Base-by-base conservation (phyloP, 1,139 yeast species). In the Saccharomycopsis hybrid region DNA sequence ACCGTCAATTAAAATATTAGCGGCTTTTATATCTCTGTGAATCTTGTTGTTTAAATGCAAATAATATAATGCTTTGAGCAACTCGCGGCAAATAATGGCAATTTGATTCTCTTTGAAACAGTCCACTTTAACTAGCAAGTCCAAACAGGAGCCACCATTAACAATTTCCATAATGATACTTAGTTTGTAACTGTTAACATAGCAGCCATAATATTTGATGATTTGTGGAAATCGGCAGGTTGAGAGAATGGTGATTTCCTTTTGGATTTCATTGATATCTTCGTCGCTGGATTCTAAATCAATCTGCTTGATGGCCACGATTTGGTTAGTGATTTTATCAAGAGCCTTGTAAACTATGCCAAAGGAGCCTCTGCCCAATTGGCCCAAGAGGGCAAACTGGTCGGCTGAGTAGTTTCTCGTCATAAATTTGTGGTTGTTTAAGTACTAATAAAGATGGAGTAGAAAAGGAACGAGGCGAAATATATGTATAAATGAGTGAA, bases 151-250 rank as follows among this genome's bases (percentile, higher is more conserved):
- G 1, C 96, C 96, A 0, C 95, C 96, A 50, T 87, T 85, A 18
- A 87, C 74, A 62, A 70, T 84, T 64, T 88, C 96, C 95, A 83
- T 83, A 32, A 85, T 76, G 53, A 88, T 89, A 95, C 95, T 86
- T 9, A 88, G 71, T 63, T 85, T 85, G 62, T 78, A 82, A 39
- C 87, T 85, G 58, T 79, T 78, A 25, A 85, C 86, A 65, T 87
- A 86, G 57, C 94, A 85, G 3, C 96, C 96, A 57, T 80, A 73
- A 60, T 85, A 88, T 54, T 73, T 72, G 1, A 96, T 88, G 46
- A 88, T 82, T 60, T 84, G 85, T 1, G 75, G 69, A 50, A 80
- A 73, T 45, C 79, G 72, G 63, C 96, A 88, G 36, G 84, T 89
- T 8, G 89, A 78, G 18, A 88, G 71, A 31, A 88, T 82, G 51